Evolutionary conservation across 805 yeast species (phyloP), one percentile per base, ranked within the genome.

Genomic region (Scheffersomyces coipomensis): DNA sequence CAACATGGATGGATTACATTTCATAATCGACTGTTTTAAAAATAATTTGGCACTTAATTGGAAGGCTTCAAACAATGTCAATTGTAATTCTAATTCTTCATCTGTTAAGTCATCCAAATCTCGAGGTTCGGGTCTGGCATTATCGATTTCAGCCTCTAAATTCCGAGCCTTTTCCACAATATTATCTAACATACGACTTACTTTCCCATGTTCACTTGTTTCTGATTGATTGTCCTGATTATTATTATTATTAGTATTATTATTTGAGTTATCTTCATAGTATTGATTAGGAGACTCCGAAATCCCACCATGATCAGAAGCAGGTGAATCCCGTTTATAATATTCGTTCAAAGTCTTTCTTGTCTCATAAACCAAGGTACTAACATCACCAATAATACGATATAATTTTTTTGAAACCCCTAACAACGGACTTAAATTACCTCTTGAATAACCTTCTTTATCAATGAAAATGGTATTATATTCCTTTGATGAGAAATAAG

Each of bases 401-500:
- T 79, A 82, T n/a, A 87, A 58, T 2, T 82, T 81, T 45, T 85
- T 80, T 18, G 85, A 82, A 11, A 85, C 73, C 4, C 93, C 93
- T 40, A 83, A 77, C 35, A 86, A 65, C 1, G 95, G 86, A 59
- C 84, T 87, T 34, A 84, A 64, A 32, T 69, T 70, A 2, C 74
- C 74, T 31, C 49, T 51, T 0, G 71, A 60, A 33, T 52, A 54
- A 2, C 66, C 68, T 13, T 58, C 51, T 3, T 44, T 42, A 40
- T 68, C 71, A 12, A 46, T 43, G 39, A 83, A 71, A 42, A 81
- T 68, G 17, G 66, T 59, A 29, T 79, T 77, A 58, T 85, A 85
- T 33, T 80, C 82, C 16, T 70, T 66, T 17, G 78, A 63, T 0
- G 83, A 74, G 55, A 87, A 85, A 48, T 83, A 81, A 1, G 88